Base-by-base conservation (phyloP, 208 protist genomes). In the Herpetomonas samuelpessoai region DNA sequence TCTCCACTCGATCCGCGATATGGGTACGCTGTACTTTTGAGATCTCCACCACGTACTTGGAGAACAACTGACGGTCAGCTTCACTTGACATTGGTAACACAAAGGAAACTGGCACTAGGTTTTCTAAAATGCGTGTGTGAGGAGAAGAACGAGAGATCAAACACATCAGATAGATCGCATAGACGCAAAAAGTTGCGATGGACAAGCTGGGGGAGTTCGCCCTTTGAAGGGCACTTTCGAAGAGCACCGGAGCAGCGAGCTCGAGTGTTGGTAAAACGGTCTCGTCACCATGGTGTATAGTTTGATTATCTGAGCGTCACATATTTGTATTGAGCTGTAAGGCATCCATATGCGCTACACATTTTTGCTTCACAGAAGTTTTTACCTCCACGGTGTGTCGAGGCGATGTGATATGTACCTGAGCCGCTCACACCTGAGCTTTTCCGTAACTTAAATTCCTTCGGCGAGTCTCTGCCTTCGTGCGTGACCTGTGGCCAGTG, bases 21-120 rank as follows among this genome's bases (percentile, higher is more conserved):
- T 85, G 70, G 56, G 83, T 68, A 1, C 90, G 71, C 58, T 96
- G 87, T 2, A 84, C 62, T 31, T 68, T 64, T 9, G 78, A 83
- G 52, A 96, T 91, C 45, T 96, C 90, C 19, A 59, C 31, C 41
- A 96, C 77, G 60, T 93, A 93, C 22, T 76, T 45, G 2, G 77
- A 72, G 75, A 96, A 96, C 45, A 75, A 65, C 60, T 76, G 55
- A 16, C 55, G 57, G 38, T 82, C 62, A 31, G 65, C 55, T 29
- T 86, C 71, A 0, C 18, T 24, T 19, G 70, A 19, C 81, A 87
- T 91, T 30, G 52, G 22, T 28, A 21, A 53, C 49, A 61, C 16
- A 10, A 24, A 25, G 55, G 3, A 26, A 26, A 14, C 12, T 12
- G 3, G 49, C 16, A n/a, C 18, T 56, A 9, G 12, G 18, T 44